These are phyloP conservation scores for Monosporascus sp. DNA, from an alignment of 2,329 filamentous ascomycete genomes.

Conservation along the genomic window DNA sequence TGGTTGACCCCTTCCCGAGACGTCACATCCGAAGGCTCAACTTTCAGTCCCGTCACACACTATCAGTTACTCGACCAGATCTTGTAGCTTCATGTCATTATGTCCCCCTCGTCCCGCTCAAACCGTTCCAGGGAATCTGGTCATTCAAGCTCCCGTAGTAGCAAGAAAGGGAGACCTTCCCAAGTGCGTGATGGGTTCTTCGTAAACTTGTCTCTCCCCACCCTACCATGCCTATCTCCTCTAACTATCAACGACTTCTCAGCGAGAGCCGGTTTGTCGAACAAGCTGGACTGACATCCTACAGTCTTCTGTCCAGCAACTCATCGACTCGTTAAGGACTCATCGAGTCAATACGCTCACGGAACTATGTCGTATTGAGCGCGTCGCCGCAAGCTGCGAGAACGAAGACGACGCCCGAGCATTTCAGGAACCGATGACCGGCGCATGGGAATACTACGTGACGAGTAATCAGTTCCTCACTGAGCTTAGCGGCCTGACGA, in stretches of 20 bases:
- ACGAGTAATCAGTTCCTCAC: conserved; percentile 63
- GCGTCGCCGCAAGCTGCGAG: conserved; percentile 53
- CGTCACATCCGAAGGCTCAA: no score
- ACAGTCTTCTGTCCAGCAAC: conserved; percentile 38
- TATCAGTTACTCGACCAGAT: no score
- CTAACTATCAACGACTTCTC: neutral
- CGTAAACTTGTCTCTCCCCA: conserved; percentile 13
- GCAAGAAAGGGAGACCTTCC: conserved; percentile 21
- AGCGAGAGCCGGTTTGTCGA: neutral
- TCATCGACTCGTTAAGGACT: conserved; percentile 58
- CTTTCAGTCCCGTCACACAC: no score
- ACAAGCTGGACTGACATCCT: neutral
- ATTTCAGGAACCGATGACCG: conserved; percentile 60
- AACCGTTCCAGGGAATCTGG: conserved; percentile 13
- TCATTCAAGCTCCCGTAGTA: conserved; percentile 17
- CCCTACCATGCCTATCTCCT: neutral
- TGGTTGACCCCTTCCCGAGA: neutral
- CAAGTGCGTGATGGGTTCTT: conserved; percentile 26
- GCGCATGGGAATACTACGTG: conserved; percentile 68
- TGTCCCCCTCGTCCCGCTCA: conserved; percentile 26
- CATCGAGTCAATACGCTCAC: conserved; percentile 70
- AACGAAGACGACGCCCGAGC: conserved; percentile 53
- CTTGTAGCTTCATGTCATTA: conserved; percentile 4
- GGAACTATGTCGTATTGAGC: conserved; percentile 67
- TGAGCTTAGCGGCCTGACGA: conserved; percentile 64